phyloP scores from a whole-genome alignment of 768 basidiomycete species.

The Suillus lakei region DNA sequence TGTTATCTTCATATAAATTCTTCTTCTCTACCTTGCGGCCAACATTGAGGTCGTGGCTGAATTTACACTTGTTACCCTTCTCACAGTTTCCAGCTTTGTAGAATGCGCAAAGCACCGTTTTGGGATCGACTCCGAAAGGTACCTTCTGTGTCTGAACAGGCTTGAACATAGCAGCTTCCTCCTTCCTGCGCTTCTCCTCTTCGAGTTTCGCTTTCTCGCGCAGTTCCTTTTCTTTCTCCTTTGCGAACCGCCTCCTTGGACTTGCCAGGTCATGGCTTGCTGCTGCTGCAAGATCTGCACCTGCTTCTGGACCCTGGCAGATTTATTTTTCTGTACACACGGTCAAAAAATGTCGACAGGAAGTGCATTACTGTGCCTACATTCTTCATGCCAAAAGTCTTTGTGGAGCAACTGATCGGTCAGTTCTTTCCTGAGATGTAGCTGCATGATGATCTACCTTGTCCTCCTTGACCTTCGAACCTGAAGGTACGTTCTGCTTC shows the following conservation, averaged over 20 bases:
- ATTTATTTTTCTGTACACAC: conserved; percentile 85
- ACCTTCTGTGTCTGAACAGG: conserved; percentile 85
- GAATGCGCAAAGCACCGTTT: conserved; percentile 90
- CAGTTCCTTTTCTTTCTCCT: conserved; percentile 84
- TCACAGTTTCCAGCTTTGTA: conserved; percentile 93
- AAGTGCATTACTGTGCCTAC: conserved; percentile 45
- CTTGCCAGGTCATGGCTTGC: conserved; percentile 74
- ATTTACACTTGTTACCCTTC: conserved; percentile 96
- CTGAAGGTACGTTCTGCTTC: conserved; percentile 59
- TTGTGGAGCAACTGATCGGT: conserved; percentile 33
- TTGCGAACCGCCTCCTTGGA: conserved; percentile 78
- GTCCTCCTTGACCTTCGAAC: conserved; percentile 80
- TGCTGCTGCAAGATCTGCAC: conserved; percentile 83
- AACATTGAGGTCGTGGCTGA: conserved; percentile 91
- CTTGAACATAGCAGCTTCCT: conserved; percentile 83
- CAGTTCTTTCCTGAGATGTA: conserved; percentile 26
- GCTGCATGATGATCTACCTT: conserved; percentile 55
- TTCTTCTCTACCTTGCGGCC: conserved; percentile 94
- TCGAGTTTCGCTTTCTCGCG: conserved; percentile 76
- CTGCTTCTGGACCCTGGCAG: conserved; percentile 87
- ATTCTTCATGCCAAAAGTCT: conserved; percentile 93
- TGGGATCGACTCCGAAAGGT: conserved; percentile 95
- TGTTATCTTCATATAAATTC: conserved; percentile 87
- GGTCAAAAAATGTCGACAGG: conserved; percentile 8
- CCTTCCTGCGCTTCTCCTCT: conserved; percentile 83